phyloP scores from a whole-genome alignment of 352 stramenopile species.

The Thraustotheca clavata region DNA sequence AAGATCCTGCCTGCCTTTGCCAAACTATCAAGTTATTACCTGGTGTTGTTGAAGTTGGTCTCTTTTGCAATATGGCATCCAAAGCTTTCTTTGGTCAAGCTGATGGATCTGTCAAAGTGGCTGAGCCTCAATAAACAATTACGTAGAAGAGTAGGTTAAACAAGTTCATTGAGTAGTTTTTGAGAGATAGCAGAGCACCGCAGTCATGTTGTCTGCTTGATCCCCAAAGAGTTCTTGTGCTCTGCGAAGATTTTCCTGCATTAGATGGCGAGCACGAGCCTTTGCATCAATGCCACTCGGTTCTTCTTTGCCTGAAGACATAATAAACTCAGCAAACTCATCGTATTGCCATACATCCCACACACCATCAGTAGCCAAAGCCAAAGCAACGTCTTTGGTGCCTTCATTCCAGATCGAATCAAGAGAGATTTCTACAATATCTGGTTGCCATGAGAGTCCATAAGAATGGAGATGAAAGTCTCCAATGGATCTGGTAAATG shows the following conservation, averaged over 20 bases:
- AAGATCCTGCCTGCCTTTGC: conserved; percentile 52
- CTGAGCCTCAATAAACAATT: conserved; percentile 9
- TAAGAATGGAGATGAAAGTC: conserved; percentile 85
- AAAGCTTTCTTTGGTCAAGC: conserved; percentile 85
- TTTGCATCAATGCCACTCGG: conserved; percentile 25
- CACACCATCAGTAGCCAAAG: conserved; percentile 74
- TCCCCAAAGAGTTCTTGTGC: conserved; percentile 62
- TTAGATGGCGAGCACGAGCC: conserved; percentile 27
- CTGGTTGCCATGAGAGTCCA: conserved; percentile 57
- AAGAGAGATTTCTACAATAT: conserved; percentile 37
- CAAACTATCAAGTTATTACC: conserved; percentile 70
- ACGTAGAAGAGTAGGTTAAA: not conserved
- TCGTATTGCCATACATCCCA: conserved; percentile 88
- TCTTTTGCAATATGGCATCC: conserved; percentile 83
- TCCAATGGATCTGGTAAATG: conserved; percentile 83
- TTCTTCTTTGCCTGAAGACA: conserved; percentile 23
- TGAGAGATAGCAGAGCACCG: conserved; percentile 39
- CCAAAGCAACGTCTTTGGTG: conserved; percentile 40
- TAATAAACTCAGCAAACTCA: conserved; percentile 50
- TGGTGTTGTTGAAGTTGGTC: conserved; percentile 80
- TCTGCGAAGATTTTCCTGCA: conserved; percentile 52
- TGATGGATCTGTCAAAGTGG: conserved; percentile 58
- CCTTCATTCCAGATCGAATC: conserved; percentile 27
- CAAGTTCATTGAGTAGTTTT: not conserved
- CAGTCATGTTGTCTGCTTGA: conserved; percentile 86